Evolutionary conservation across 305 asterid species (phyloP).

Genomic region (Fraxinus dipetala): DNA sequence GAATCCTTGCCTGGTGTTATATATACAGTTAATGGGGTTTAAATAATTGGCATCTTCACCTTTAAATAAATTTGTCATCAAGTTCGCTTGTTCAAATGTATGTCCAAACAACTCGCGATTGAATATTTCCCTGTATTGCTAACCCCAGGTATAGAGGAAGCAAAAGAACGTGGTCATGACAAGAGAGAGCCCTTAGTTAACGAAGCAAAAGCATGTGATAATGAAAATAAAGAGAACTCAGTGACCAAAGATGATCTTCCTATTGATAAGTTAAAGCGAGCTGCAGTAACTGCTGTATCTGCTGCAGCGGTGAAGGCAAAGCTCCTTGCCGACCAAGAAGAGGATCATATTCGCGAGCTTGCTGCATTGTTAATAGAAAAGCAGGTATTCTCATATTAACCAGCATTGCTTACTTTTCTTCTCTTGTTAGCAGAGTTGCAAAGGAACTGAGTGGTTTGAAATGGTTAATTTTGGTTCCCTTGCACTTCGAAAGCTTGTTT

Average conservation of each 20-base stretch:
- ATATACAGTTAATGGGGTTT: not conserved
- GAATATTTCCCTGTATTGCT: slow-evolving; percentile 16
- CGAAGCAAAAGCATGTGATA: slow-evolving; percentile 38
- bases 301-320: slow-evolving; percentile 99
- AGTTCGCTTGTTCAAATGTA: slow-evolving; percentile 1
- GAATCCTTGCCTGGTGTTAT: not conserved
- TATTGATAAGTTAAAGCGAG: slow-evolving; percentile 54
- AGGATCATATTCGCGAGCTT: slow-evolving; percentile 80
- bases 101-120: slow-evolving; percentile 18
- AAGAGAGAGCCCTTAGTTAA: slow-evolving; percentile 38
- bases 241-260: slow-evolving; percentile 35
- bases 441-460: slow-evolving; percentile 13
- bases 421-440: slow-evolving; percentile 21
- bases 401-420: not conserved
- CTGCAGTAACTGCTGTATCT: slow-evolving; percentile 84
- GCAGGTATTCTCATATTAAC: slow-evolving; percentile 53
- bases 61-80: not conserved
- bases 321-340: slow-evolving; percentile 89
- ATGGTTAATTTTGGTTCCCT: slow-evolving; percentile 14
- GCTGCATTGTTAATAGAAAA: slow-evolving; percentile 66
- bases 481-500: slow-evolving; percentile 1
- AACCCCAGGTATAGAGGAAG: slow-evolving; percentile 46
- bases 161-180: slow-evolving; percentile 33
- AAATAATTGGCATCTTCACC: not conserved
- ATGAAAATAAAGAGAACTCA: slow-evolving; percentile 37